Conservation (phyloP, 1,284 basidiomycete species). For the Psilocybe mexicana region DNA sequence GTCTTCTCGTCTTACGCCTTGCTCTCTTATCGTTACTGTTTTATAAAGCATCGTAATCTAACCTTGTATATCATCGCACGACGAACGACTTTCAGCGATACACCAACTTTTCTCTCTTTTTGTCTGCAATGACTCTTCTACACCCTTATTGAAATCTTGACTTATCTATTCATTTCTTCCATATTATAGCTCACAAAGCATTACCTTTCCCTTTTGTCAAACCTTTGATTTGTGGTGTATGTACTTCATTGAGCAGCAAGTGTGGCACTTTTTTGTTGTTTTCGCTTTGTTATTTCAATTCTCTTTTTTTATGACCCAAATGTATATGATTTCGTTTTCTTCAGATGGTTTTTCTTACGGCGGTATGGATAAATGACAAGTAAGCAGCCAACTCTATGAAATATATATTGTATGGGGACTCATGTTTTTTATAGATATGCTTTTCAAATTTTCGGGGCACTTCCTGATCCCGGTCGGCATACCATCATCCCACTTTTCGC, state of each 20-base stretch:
- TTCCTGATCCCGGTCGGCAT: constrained; percentile 36
- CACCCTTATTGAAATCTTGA: not conserved
- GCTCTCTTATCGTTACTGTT: constrained; percentile 18
- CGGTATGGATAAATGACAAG: not conserved
- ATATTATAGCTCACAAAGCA: constrained; percentile 1
- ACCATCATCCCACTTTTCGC: constrained; percentile 51
- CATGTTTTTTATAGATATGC: not conserved
- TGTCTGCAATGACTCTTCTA: not conserved
- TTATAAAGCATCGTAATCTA: constrained; percentile 21
- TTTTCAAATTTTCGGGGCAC: not conserved
- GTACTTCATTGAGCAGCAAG: constrained; percentile 2
- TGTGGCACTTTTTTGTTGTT: not conserved
- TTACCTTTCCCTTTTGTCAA: constrained; percentile 2
- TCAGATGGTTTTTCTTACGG: not conserved
- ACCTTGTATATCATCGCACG: constrained; percentile 18
- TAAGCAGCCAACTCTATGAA: not conserved
- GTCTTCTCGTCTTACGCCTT: constrained; percentile 17
- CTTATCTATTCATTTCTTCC: not conserved
- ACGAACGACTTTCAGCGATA: constrained; percentile 10
- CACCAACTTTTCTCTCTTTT: constrained; percentile 1
- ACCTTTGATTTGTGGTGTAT: constrained; percentile 5
- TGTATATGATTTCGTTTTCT: constrained; percentile 8
- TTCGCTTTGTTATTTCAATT: not conserved
- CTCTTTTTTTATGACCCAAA: constrained; percentile 2
- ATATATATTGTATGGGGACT: not conserved